Conservation (phyloP, 139 green algal species). For the Mychonastes homosphaera region DNA sequence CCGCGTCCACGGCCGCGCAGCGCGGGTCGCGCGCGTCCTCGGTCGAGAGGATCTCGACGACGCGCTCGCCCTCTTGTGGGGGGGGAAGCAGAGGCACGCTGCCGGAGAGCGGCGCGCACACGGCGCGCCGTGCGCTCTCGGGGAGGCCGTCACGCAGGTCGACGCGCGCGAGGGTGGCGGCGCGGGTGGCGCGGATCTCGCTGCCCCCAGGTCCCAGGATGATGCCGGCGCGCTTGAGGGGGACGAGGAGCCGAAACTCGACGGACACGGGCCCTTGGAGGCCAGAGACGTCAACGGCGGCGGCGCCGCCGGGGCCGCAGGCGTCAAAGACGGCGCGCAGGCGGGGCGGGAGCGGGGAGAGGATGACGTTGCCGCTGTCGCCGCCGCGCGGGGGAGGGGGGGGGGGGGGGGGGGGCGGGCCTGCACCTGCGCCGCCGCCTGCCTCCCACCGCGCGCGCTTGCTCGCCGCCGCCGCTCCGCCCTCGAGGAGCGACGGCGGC, state of each 20-base stretch:
- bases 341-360: neutral
- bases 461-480: too few relatives aligned
- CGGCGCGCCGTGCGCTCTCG: neutral
- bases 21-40: conserved; percentile 16
- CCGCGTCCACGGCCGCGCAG: conserved; percentile 19
- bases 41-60: conserved; percentile 16
- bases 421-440: too few relatives aligned
- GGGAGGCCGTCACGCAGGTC: conserved; percentile 7
- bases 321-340: conserved; percentile 10
- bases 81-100: neutral
- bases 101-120: conserved; percentile 8
- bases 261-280: conserved; percentile 11
- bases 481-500: too few relatives aligned
- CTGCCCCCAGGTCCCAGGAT: conserved; percentile 8
- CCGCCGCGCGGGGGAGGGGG: neutral
- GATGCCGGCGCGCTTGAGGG: neutral
- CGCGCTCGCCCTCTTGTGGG: neutral
- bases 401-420: neutral
- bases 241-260: conserved; percentile 18
- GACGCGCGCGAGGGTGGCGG: conserved; percentile 7
- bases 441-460: too few relatives aligned
- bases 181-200: conserved; percentile 13
- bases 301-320: too few relatives aligned
- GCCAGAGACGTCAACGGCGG: conserved; percentile 13
- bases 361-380: neutral